Base-by-base conservation (phyloP, 345 rosid genomes). In the Salix dunnii region DNA sequence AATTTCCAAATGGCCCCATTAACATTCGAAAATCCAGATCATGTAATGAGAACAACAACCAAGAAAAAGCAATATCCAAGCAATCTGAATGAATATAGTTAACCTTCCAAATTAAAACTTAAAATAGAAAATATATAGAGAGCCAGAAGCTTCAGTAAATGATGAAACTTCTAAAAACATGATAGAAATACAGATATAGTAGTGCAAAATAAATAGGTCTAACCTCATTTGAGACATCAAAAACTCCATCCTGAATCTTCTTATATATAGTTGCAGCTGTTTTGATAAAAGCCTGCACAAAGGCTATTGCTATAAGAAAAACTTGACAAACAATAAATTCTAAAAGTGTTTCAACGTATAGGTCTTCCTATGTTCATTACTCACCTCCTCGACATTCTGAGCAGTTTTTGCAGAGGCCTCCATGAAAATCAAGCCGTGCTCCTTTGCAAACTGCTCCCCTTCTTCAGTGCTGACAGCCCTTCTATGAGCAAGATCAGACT, bases 331-430 rank as follows among this genome's bases (percentile, higher is more conserved):
- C 25, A 53, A 38, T 7, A 7, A 38, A 38, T 7, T 58, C 6
- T 9, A 3, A 0, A n/a, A 23, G 63, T 17, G 7, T 7, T 67
- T 72, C 33, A 68, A 35, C 36, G 48, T 17, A 65, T 35, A 74
- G 21, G 60, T 21, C 14, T 38, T 48, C 72, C 48, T 9, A 58
- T 58, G 27, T 55, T n/a, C 23, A 55, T 62, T 28, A 13, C 5
- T 66, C 70, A 92, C 99, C 94, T 96, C 98, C 78, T 96, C 98
- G 7, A 96, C 99, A 82, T 96, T 96, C 84, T 88, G 97, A 78
- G 99, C 97, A 81, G 99, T 93, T 82, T 94, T 96, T 53, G 99
- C 99, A 76, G 99, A 96, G 74, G 98, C 99, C 77, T 96, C 99
- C 97, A 94, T 96, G 85, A 96, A 96, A 63, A 96, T 92, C 83